These are phyloP conservation scores for Alternaria incomplexa DNA, from an alignment of 2,329 filamentous ascomycete species.

Conservation along the genomic window DNA sequence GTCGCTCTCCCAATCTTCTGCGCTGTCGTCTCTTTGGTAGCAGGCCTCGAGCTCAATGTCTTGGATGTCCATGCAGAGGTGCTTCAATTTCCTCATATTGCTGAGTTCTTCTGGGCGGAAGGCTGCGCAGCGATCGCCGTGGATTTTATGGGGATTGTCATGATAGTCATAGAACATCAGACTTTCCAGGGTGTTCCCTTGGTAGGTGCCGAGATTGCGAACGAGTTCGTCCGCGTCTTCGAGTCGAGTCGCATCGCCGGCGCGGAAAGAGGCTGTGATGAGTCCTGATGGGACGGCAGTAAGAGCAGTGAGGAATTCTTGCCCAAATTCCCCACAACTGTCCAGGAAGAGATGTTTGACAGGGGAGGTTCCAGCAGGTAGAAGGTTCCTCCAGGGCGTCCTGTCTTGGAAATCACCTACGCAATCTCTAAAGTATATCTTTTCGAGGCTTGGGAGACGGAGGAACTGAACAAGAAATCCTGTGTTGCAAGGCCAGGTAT, in stretches of 20 bases:
- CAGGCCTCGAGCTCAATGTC: neutral
- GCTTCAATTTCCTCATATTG: neutral
- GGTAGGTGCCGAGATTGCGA: neutral
- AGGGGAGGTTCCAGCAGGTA: neutral
- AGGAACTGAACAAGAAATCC: neutral
- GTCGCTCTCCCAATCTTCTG: neutral
- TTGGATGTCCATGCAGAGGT: neutral
- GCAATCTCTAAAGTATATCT: slow-evolving; percentile 13
- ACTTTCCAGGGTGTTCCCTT: slow-evolving; percentile 2
- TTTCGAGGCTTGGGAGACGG: slow-evolving; percentile 10
- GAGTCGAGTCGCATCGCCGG: neutral
- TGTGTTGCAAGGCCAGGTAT: neutral
- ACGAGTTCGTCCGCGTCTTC: neutral
- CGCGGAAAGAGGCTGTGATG: slow-evolving; percentile 10
- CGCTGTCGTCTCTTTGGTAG: neutral
- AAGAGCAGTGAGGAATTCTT: neutral
- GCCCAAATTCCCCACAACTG: neutral
- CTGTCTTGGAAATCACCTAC: neutral
- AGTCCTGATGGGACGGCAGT: neutral
- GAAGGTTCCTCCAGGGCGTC: neutral
- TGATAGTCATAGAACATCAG: slow-evolving; percentile 16
- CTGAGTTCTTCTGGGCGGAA: slow-evolving; percentile 9
- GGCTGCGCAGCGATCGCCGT: neutral
- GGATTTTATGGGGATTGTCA: neutral
- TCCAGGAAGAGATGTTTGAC: slow-evolving; percentile 19